Evolutionary conservation across 1,284 basidiomycete species (phyloP).

Genomic region (Leccinum insolens): DNA sequence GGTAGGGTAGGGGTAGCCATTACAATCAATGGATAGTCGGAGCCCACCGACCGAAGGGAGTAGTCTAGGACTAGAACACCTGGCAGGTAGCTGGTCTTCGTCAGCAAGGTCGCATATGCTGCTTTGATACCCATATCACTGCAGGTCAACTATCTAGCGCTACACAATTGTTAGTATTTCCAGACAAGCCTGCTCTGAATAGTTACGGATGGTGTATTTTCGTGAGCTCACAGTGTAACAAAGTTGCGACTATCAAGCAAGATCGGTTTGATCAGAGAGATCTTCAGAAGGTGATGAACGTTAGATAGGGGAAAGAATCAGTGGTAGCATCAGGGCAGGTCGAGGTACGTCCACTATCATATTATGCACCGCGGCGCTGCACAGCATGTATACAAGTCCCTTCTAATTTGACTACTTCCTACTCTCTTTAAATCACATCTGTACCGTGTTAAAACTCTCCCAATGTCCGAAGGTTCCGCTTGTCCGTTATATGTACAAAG

Average conservation of each 20-base stretch:
- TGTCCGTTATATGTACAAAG: not conserved
- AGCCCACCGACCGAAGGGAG: conserved; percentile 62
- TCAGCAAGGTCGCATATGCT: conserved; percentile 70
- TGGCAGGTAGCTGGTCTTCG: conserved; percentile 70
- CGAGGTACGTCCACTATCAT: too few relatives aligned
- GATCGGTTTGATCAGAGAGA: not conserved
- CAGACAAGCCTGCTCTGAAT: not conserved
- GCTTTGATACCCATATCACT: conserved; percentile 34
- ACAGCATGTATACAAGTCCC: too few relatives aligned
- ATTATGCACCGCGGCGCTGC: too few relatives aligned
- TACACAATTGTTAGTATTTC: not conserved
- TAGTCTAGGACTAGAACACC: conserved; percentile 76
- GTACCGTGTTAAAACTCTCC: too few relatives aligned
- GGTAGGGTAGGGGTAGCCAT: conserved; percentile 75
- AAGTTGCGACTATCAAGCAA: not conserved
- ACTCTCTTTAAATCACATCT: too few relatives aligned
- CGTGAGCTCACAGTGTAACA: not conserved
- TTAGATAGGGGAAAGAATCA: too few relatives aligned
- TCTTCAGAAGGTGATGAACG: too few relatives aligned
- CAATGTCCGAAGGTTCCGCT: too few relatives aligned
- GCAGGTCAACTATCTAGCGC: not conserved
- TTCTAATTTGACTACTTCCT: too few relatives aligned
- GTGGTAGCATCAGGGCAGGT: too few relatives aligned
- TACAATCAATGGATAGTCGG: conserved; percentile 80
- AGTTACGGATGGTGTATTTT: not conserved